Base-by-base conservation (phyloP, 2,329 filamentous ascomycete genomes). In the Alternaria ethzedia region DNA sequence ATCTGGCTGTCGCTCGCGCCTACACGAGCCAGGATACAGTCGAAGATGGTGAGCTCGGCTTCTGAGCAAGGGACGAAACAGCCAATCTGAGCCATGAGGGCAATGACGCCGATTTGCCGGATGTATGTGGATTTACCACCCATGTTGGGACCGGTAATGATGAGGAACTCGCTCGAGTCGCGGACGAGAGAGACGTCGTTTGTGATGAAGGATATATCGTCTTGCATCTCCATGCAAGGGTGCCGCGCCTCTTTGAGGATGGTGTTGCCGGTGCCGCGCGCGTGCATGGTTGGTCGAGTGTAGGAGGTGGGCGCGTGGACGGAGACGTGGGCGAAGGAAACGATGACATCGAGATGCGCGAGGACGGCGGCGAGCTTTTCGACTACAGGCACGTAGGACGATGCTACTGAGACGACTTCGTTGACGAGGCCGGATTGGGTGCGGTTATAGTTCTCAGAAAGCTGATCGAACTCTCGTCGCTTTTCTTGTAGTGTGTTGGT, bases 121-220 rank as follows among this genome's bases (percentile, higher is more conserved):
- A 99, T 99, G 79, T 97, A 99, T 0, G 95, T 99, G 9, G 93
- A 97, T 83, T 99, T 99, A 72, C 96, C 96, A 71, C 96, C 96
- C 96, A 99, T 99, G 81, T 99, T 99, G 54, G 96, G 96, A 0
- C 96, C 96, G 0, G 95, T 98, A 78, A 98, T 97, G 82, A 97
- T 95, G 43, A 97, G 86, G 81, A 99, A 98, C 4, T 95, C 94
- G 0, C 93, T 97, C 51, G 88, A 86, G 61, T 90, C 90, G 9
- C 94, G 90, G 6, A 88, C 86, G 41, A 99, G 88, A 57, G 90
- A 89, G 21, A 98, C 93, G 72, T 99, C 95, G 79, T 99, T 99
- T 60, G 95, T 97, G 81, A 99, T 99, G 83, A 99, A 99, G 66
- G 95, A 94, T 45, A 99, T 90, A 75, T 99, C 96, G 74, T 99